Evolutionary conservation across 2,329 filamentous ascomycete species (phyloP).

Genomic region (Exophiala aquamarina): DNA sequence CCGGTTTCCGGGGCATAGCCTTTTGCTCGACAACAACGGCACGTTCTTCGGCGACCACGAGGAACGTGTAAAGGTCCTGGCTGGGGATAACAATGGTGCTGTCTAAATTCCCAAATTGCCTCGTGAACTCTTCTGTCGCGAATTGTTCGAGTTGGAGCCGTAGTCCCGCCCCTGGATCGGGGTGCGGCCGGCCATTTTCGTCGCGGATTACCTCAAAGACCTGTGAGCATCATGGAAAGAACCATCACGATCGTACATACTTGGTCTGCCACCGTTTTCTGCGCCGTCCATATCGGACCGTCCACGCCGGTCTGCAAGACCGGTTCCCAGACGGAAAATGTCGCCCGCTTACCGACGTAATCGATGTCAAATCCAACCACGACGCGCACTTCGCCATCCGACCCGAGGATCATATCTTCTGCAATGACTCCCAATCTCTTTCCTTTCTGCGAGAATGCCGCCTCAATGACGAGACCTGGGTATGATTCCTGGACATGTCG

Average conservation of each 20-base stretch:
- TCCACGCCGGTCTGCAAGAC: conserved; percentile 20
- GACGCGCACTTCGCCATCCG: conserved; percentile 30
- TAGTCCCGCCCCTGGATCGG: conserved; percentile 24
- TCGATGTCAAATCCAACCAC: conserved; percentile 36
- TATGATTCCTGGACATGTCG: conserved; percentile 23
- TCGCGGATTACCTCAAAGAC: conserved; percentile 30
- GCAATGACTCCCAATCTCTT: conserved; percentile 31
- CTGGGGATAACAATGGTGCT: conserved; percentile 18
- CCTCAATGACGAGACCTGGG: conserved; percentile 33
- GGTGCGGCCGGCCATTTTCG: conserved; percentile 25
- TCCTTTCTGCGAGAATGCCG: conserved; percentile 34
- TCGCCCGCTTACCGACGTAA: conserved; percentile 32
- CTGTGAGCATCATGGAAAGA: conserved; percentile 8
- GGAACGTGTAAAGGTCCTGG: conserved; percentile 15
- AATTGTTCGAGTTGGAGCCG: conserved; percentile 29
- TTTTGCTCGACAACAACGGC: conserved; percentile 4
- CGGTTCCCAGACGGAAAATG: conserved; percentile 34
- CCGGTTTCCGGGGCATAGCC: conserved; percentile 2
- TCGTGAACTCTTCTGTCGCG: conserved; percentile 25
- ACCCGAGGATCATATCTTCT: conserved; percentile 35
- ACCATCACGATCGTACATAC: conserved; percentile 12
- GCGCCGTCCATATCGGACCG: conserved; percentile 25
- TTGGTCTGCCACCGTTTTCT: conserved; percentile 15
- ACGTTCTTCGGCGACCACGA: conserved; percentile 17
- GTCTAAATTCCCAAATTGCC: conserved; percentile 11